Base-by-base conservation (phyloP, 495 filamentous ascomycete genomes). In the Tuber aestivum region DNA sequence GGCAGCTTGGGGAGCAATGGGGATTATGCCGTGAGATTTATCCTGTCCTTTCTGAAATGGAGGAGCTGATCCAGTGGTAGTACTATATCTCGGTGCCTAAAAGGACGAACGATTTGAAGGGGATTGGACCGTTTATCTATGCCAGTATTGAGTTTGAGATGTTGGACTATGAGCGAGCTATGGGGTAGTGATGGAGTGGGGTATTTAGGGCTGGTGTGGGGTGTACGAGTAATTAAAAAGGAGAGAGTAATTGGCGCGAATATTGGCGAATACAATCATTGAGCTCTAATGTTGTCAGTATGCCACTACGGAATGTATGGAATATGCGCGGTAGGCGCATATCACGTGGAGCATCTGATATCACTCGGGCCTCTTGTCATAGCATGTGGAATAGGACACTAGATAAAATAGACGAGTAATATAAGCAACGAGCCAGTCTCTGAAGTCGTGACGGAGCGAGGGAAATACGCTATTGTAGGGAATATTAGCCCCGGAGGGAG, bases 1-100 rank as follows among this genome's bases (percentile, higher is more conserved):
- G 88, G 88, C 37, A 89, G 87, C 75, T 82, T 90, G 73, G 84
- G 85, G 70, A 85, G 86, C 18, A 85, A 84, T 18, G 88, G 84
- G n/a, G 84, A 82, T 41, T 88, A 85, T 76, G 83, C 87, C 80
- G 86, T 84, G 41, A 78, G 81, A 78, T 82, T 82, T 76, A 32
- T 23, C 41, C 69, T 23, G 5, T n/a, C 41, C 70, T 35, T 27
- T 70, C 4, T 32, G 20, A 45, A 32, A 35, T 32, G 7, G 45
- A 23, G 21, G 23, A 50, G 27, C 75, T 72, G 74, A 76, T 21
- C 27, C 21, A 45, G 42, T 20, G 50, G 69, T 76, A 88, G 86
- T 88, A 88, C 77, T 88, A 88, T 70, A 83, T 84, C 72, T 83
- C 84, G 1, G 84, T 86, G 41, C 86, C 86, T 8, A 41, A 87